These are phyloP conservation scores for Podosphaera fusca DNA, from an alignment of 2,329 filamentous ascomycete species.

Conservation along the genomic window DNA sequence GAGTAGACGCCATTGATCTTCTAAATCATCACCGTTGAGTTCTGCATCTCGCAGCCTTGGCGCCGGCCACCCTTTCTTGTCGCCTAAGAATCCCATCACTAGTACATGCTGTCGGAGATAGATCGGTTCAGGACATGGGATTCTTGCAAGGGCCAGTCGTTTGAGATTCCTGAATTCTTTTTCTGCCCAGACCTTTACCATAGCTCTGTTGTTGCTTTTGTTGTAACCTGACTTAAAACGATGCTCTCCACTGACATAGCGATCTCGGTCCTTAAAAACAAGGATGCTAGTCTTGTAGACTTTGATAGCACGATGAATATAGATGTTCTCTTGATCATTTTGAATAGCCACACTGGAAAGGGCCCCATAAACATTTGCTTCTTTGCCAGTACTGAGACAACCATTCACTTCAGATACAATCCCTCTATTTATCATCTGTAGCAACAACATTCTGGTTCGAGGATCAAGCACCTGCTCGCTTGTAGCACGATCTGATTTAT, in stretches of 20 bases:
- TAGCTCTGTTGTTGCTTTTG: conserved; percentile 83
- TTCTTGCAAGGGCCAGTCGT: conserved; percentile 59
- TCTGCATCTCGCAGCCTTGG: conserved; percentile 74
- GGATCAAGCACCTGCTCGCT: conserved; percentile 88
- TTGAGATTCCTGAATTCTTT: conserved; percentile 93
- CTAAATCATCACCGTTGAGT: conserved; percentile 42
- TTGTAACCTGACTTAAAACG: conserved; percentile 78
- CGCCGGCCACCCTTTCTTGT: conserved; percentile 66
- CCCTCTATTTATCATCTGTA: conserved; percentile 88
- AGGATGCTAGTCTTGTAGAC: conserved; percentile 97
- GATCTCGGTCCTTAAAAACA: conserved; percentile 92
- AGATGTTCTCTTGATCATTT: conserved; percentile 23
- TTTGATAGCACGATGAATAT: conserved; percentile 72
- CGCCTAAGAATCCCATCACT: conserved; percentile 83
- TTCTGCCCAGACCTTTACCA: conserved; percentile 97
- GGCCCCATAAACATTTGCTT: conserved; percentile 94
- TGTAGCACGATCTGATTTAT: conserved; percentile 83
- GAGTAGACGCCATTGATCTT: conserved; percentile 49
- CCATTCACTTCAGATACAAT: conserved; percentile 82
- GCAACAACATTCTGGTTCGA: conserved; percentile 78
- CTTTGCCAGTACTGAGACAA: conserved; percentile 87
- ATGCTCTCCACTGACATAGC: conserved; percentile 87
- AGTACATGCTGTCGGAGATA: conserved; percentile 83
- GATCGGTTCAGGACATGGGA: conserved; percentile 76
- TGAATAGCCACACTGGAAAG: conserved; percentile 35